Evolutionary conservation across 805 yeast species (phyloP).

Genomic region (Ogataea philodendri): DNA sequence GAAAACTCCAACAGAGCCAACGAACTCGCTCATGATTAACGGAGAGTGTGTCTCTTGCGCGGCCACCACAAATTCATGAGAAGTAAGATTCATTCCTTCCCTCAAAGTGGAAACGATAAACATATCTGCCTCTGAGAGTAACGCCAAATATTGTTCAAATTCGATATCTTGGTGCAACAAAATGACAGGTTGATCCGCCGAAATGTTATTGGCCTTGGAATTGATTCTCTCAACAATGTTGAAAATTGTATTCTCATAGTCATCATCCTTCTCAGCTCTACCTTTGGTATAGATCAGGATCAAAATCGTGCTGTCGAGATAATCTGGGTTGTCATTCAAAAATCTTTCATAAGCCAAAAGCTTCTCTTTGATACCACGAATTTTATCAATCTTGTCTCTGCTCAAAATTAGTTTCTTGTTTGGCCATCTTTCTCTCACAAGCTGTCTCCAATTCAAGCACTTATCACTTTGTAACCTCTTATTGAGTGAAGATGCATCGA

Average conservation of each 20-base stretch:
- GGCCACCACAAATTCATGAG: slow-evolving; percentile 88
- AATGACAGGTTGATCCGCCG: slow-evolving; percentile 79
- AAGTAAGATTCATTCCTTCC: slow-evolving; percentile 95
- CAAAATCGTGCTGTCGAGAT: slow-evolving; percentile 64
- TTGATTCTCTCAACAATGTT: slow-evolving; percentile 84
- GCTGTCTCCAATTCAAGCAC: slow-evolving; percentile 62
- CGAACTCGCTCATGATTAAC: slow-evolving; percentile 83
- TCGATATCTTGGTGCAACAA: slow-evolving; percentile 85
- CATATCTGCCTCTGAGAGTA: slow-evolving; percentile 79
- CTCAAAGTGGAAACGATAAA: slow-evolving; percentile 89
- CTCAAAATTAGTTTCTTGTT: slow-evolving; percentile 70
- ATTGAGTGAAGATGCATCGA: slow-evolving; percentile 62
- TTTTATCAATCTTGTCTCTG: slow-evolving; percentile 82
- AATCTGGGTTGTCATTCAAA: slow-evolving; percentile 67
- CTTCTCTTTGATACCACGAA: slow-evolving; percentile 88
- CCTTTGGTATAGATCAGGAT: slow-evolving; percentile 78
- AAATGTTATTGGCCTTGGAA: slow-evolving; percentile 66
- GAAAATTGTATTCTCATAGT: slow-evolving; percentile 70
- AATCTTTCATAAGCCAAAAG: slow-evolving; percentile 82
- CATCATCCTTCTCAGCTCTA: slow-evolving; percentile 48
- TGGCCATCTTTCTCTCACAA: slow-evolving; percentile 79
- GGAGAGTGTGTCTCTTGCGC: slow-evolving; percentile 73
- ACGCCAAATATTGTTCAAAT: slow-evolving; percentile 84
- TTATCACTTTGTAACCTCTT: slow-evolving; percentile 41
- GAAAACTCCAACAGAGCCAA: slow-evolving; percentile 86